These are phyloP conservation scores for Boletellus ananiceps DNA, from an alignment of 768 basidiomycete genomes.

Conservation along the genomic window DNA sequence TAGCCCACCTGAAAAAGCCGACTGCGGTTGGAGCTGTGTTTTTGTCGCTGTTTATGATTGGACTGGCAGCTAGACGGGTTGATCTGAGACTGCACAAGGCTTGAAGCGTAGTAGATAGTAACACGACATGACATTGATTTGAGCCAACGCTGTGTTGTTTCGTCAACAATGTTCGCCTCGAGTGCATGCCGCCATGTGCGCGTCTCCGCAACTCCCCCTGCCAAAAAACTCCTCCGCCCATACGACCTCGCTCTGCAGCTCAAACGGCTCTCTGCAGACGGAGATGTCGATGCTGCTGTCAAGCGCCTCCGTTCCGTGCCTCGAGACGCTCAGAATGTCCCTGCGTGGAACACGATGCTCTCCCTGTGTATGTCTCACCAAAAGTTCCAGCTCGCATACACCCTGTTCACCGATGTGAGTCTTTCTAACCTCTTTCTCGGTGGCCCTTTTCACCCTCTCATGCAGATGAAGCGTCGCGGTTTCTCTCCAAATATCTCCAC, in stretches of 20 bases:
- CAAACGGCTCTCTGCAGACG: conserved; percentile 50
- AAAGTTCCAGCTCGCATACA: conserved; percentile 55
- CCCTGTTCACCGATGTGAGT: conserved; percentile 66
- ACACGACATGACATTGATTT: not conserved
- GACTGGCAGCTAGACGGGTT: conserved; percentile 44
- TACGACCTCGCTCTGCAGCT: conserved; percentile 57
- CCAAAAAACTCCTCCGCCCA: conserved; percentile 47
- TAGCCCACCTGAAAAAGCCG: conserved; percentile 86
- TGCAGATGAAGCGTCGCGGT: conserved; percentile 81
- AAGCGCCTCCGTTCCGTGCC: conserved; percentile 64
- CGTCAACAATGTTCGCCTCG: not conserved
- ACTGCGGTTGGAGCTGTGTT: conserved; percentile 70
- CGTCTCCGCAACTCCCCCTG: conserved; percentile 1
- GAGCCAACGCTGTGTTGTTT: not conserved
- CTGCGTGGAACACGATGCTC: conserved; percentile 79
- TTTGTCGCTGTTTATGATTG: conserved; percentile 57
- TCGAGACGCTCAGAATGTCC: conserved; percentile 66
- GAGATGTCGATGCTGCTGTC: conserved; percentile 59
- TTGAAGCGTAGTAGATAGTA: conserved; percentile 11
- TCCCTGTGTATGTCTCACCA: conserved; percentile 55
- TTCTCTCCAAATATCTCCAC: conserved; percentile 66
- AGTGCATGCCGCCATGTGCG: conserved; percentile 3
- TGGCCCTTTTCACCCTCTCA: conserved; percentile 1
- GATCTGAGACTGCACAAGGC: conserved; percentile 47
- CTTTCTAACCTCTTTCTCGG: conserved; percentile 8